A percentile compares a stretch with the other conserved stretches of the same genome.
These are phyloP conservation scores for Begonia masoniana DNA, from an alignment of 306 rosid genomes.

Conservation along the genomic window DNA sequence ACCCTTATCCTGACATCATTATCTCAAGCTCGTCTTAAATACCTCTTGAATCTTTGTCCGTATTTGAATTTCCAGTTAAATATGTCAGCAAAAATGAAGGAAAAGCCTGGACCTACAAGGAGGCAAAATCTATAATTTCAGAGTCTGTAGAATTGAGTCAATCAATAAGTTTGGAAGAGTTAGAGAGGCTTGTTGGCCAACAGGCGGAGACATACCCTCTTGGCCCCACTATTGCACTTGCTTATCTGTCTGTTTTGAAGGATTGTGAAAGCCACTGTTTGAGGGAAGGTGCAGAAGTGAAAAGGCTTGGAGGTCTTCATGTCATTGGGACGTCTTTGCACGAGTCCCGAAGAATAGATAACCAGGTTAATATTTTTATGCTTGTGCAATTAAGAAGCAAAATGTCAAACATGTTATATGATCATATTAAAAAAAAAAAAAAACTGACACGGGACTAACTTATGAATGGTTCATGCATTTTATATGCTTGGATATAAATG, in stretches of 20 bases:
- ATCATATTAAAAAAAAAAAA: too few relatives aligned
- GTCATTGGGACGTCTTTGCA: conserved; percentile 95
- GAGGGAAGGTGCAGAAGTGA: conserved; percentile 80
- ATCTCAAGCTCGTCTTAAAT: conserved; percentile 7
- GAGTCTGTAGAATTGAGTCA: conserved; percentile 84
- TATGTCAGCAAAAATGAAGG: conserved; percentile 77
- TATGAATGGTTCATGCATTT: too few relatives aligned
- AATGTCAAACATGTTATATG: too few relatives aligned
- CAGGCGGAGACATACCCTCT: conserved; percentile 82
- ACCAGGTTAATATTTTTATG: conserved; percentile 46
- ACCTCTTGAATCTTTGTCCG: conserved; percentile 10
- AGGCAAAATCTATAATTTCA: conserved; percentile 71
- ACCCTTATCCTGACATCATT: conserved; percentile 10
- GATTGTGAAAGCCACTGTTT: conserved; percentile 78
- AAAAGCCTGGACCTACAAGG: conserved; percentile 67
- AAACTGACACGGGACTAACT: too few relatives aligned
- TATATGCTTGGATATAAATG: not conserved
- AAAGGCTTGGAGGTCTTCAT: conserved; percentile 89
- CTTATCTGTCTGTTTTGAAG: conserved; percentile 66
- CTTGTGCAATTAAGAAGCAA: too few relatives aligned
- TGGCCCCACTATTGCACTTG: conserved; percentile 80
- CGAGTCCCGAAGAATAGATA: conserved; percentile 94
- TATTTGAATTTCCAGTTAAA: conserved; percentile 53
- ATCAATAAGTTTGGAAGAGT: conserved; percentile 45
- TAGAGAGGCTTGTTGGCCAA: conserved; percentile 67